A percentile compares a stretch with the other conserved stretches of the same genome.
These are phyloP conservation scores for Polytrichum commune DNA, from an alignment of 225 moss, liverwort and hornwort species.

Conservation along the genomic window DNA sequence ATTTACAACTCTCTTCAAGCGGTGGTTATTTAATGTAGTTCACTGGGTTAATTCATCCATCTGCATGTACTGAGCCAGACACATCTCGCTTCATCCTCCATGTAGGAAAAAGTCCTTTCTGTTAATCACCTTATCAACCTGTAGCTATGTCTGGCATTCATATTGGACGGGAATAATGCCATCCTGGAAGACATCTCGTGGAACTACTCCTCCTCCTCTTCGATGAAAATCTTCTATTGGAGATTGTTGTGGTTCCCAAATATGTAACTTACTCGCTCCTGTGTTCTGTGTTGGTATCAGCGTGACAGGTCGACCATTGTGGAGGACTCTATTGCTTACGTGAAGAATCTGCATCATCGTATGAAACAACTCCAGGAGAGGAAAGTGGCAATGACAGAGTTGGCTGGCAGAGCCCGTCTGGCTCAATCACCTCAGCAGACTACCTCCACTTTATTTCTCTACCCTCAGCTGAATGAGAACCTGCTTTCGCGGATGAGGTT, in stretches of 20 bases:
- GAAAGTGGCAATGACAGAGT: not conserved
- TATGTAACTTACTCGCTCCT: not conserved
- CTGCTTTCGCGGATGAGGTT: not conserved
- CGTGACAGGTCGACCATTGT: conserved; percentile 6
- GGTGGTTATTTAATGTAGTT: not conserved
- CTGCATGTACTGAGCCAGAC: not conserved
- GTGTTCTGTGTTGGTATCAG: not conserved
- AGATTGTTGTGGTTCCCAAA: not conserved
- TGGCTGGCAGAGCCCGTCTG: not conserved
- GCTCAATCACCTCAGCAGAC: not conserved
- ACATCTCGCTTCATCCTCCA: too few species aligned
- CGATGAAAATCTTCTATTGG: not conserved
- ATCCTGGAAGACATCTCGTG: not conserved
- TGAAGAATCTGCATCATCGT: conserved; percentile 17
- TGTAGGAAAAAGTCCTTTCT: not conserved
- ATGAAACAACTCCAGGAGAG: not conserved
- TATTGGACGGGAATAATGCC: too few species aligned
- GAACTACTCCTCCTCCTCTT: not conserved
- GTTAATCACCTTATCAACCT: not conserved
- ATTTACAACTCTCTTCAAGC: not conserved
- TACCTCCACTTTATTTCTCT: not conserved
- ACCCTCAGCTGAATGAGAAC: not conserved
- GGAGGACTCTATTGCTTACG: not conserved
- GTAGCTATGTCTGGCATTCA: not conserved
- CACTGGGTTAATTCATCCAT: not conserved